These are phyloP conservation scores for Alternaria gaisen DNA, from an alignment of 2,329 filamentous ascomycete species.

Conservation along the genomic window DNA sequence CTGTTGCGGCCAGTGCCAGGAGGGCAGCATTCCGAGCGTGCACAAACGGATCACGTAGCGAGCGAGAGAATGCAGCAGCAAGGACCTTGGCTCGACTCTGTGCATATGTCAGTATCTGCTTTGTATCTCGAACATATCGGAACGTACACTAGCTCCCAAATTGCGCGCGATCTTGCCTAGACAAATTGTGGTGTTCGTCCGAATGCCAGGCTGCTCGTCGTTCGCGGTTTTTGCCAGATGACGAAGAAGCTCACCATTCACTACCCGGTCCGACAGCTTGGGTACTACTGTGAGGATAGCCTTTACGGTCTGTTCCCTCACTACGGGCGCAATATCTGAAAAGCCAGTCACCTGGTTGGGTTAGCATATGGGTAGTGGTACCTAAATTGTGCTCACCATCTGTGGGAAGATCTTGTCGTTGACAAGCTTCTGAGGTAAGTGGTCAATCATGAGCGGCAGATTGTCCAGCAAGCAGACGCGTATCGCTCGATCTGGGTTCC, in stretches of 20 bases:
- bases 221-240: conserved; percentile 96
- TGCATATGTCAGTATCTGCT: conserved; percentile 18
- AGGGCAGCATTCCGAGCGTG: conserved; percentile 91
- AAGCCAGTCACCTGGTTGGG: conserved; percentile 81
- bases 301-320: conserved; percentile 95
- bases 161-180: conserved; percentile 95
- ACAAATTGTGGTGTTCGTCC: conserved; percentile 98
- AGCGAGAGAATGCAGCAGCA: conserved; percentile 88
- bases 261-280: conserved; percentile 89
- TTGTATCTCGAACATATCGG: no score
- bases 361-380: conserved; percentile 33
- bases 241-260: conserved; percentile 91
- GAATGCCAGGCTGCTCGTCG: conserved; percentile 95
- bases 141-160: conserved; percentile 68
- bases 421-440: conserved; percentile 84
- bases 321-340: conserved; percentile 86
- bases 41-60: conserved; percentile 90
- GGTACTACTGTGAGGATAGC: conserved; percentile 85
- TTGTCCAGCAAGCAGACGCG: conserved; percentile 91
- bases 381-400: conserved; percentile 64
- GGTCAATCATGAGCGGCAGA: conserved; percentile 89
- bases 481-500: conserved; percentile 89
- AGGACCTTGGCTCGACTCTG: conserved; percentile 87
- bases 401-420: conserved; percentile 98
- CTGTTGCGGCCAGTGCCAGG: conserved; percentile 83